A percentile compares a stretch with the other conserved stretches of the same genome.
phyloP scores from a whole-genome alignment of 495 filamentous ascomycete genomes.

The Podospora tetraspora region DNA sequence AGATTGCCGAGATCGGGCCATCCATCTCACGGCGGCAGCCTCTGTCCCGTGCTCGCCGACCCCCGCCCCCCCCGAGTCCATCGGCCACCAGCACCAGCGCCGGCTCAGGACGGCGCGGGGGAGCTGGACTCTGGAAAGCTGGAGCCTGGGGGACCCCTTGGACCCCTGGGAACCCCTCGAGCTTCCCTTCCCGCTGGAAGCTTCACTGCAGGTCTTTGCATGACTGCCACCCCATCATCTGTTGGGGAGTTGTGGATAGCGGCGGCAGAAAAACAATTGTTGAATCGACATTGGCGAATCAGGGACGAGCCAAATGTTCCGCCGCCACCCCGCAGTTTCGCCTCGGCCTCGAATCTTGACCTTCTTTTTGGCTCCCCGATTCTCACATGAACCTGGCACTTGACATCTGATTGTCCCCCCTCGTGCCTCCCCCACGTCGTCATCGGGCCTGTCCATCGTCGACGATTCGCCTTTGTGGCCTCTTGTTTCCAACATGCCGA shows the following conservation, averaged over 20 bases:
- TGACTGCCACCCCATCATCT: slow-evolving; percentile 1
- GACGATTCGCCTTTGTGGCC: background rate
- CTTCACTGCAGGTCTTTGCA: background rate
- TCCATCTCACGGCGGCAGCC: no score
- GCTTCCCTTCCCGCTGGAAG: background rate
- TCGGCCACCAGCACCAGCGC: background rate
- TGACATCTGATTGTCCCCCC: slow-evolving; percentile 7
- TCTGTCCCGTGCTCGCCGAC: background rate
- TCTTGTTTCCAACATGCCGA: background rate
- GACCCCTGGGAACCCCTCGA: background rate
- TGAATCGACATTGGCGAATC: slow-evolving; percentile 7
- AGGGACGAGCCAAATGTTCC: background rate
- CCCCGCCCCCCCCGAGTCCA: background rate
- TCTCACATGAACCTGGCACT: background rate
- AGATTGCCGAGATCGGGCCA: background rate
- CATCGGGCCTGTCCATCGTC: background rate
- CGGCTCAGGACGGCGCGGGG: background rate
- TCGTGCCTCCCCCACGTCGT: background rate
- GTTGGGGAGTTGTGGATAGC: slow-evolving; percentile 10
- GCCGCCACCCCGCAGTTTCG: background rate
- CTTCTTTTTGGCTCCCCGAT: background rate
- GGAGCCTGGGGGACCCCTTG: background rate
- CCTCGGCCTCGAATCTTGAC: background rate
- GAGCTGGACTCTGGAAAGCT: no score
- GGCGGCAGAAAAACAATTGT: slow-evolving; percentile 2